phyloP scores from a whole-genome alignment of 768 basidiomycete species.

The Panellus pusillus region DNA sequence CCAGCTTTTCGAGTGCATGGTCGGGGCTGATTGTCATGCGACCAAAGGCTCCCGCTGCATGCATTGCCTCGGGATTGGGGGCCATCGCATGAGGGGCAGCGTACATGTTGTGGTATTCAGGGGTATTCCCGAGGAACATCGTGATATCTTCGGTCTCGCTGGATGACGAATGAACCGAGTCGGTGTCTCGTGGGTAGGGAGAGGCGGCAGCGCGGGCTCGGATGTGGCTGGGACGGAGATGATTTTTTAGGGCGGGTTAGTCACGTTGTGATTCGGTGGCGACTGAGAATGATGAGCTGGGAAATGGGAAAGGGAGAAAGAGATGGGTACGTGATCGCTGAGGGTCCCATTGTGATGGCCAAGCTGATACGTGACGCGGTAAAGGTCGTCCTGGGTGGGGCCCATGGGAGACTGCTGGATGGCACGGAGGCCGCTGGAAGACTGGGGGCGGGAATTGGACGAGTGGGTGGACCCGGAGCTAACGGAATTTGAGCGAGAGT shows the following conservation, averaged over 20 bases:
- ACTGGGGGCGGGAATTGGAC: slow-evolving; percentile 73
- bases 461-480: slow-evolving; percentile 75
- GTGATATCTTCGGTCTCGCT: slow-evolving; percentile 88
- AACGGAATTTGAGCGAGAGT: slow-evolving; percentile 78
- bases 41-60: slow-evolving; percentile 72
- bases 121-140: slow-evolving; percentile 63
- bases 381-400: slow-evolving; percentile 65
- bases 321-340: slow-evolving; percentile 43
- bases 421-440: slow-evolving; percentile 64
- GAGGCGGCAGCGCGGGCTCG: slow-evolving; percentile 78
- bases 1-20: slow-evolving; percentile 81
- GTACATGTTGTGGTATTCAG: slow-evolving; percentile 73
- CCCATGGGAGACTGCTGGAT: slow-evolving; percentile 53
- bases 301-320: slow-evolving; percentile 19
- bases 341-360: slow-evolving; percentile 45
- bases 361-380: slow-evolving; percentile 63
- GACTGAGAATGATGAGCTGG: slow-evolving; percentile 47
- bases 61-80: slow-evolving; percentile 52
- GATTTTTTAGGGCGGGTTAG: slow-evolving; percentile 75
- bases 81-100: slow-evolving; percentile 43
- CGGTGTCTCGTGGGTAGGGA: slow-evolving; percentile 83
- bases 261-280: slow-evolving; percentile 73
- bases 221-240: slow-evolving; percentile 73
- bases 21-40: slow-evolving; percentile 76
- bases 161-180: slow-evolving; percentile 84